Base-by-base conservation (phyloP, 2,329 filamentous ascomycete genomes). In the Aspergillus sp. region DNA sequence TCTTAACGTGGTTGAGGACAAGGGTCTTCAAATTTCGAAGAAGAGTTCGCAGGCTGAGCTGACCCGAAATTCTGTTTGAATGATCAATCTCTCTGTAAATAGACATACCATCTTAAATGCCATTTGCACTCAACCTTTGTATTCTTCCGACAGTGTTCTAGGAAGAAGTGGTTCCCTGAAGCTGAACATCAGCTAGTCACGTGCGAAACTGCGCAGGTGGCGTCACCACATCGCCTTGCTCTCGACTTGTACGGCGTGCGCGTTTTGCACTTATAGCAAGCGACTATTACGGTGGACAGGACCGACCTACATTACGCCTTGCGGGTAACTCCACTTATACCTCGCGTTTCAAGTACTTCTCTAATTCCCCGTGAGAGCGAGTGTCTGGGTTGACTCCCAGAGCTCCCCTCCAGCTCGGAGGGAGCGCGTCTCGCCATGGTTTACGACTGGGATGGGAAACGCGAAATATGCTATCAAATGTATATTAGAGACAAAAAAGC, bases 401-500 rank as follows among this genome's bases (percentile, higher is more conserved):
- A 66, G 62, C 69, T 64, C 67, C 61, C 70, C 70, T 74, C 71
- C 70, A 65, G 54, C 49, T 48, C 54, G 60, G 70, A 65, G 66
- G 71, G 64, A 63, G 71, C 63, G 68, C 54, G 50, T 38, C 54
- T 57, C 66, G 72, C 56, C 63, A 80, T 80, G 77, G 82, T 85
- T 19, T 89, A 89, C 75, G 84, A 88, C 69, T 90, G 88, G 88
- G 85, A 87, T 58, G 87, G 86, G 61, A 89, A 90, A 75, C 82
- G 85, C 69, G 83, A 85, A 47, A 82, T 87, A 66, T 89, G 86
- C 78, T 88, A 85, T 74, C 85, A 86, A 67, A 85, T 95, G 71
- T 95, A 93, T 71, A 91, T 94, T 68, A 85, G 88, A 62, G 89
- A 95, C 78, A 87, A 87, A 68, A 89, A 85, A 78, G 85, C 87